A percentile compares a stretch with the other conserved stretches of the same genome.
Conservation (phyloP, 1,139 yeast genomes). For the Yamadazyma membranifaciens region DNA sequence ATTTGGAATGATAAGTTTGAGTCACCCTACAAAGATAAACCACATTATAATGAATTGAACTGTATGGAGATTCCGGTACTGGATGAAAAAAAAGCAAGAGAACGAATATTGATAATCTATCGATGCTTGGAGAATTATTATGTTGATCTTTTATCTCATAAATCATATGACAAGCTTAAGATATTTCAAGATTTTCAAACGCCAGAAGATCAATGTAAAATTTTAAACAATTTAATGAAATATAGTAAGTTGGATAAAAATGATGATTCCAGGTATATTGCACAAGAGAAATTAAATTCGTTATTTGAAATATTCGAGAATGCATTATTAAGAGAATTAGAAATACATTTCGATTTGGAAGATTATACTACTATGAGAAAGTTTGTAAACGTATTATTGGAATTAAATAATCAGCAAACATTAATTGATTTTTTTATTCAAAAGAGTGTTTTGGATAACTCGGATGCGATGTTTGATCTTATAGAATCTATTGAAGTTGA, state of each 20-base stretch:
- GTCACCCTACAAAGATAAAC: background rate
- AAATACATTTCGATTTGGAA: conserved; percentile 51
- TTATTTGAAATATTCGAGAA: conserved; percentile 72
- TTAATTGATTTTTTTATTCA: conserved; percentile 47
- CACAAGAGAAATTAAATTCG: conserved; percentile 49
- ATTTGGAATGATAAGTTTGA: conserved; percentile 35
- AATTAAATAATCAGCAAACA: conserved; percentile 42
- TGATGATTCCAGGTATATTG: conserved; percentile 31
- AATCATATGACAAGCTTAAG: conserved; percentile 44
- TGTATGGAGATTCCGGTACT: conserved; percentile 39
- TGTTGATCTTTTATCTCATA: conserved; percentile 44
- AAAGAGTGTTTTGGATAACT: conserved; percentile 42
- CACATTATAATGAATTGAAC: conserved; percentile 29
- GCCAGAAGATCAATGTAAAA: conserved; percentile 49
- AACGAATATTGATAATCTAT: conserved; percentile 43
- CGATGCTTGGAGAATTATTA: conserved; percentile 44
- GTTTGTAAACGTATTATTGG: conserved; percentile 37
- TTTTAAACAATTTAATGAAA: conserved; percentile 38
- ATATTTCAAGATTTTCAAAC: conserved; percentile 47
- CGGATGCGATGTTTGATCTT: conserved; percentile 30
- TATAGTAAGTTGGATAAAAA: conserved; percentile 40
- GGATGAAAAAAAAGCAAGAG: conserved; percentile 42
- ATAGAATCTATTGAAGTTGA: conserved; percentile 16
- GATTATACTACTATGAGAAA: conserved; percentile 40
- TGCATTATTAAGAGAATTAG: conserved; percentile 71